Percentiles rank a stretch among this genome's conserved stretches.
Conservation (phyloP, 2,329 filamentous ascomycete genomes). For the Trichoderma oligosporum region DNA sequence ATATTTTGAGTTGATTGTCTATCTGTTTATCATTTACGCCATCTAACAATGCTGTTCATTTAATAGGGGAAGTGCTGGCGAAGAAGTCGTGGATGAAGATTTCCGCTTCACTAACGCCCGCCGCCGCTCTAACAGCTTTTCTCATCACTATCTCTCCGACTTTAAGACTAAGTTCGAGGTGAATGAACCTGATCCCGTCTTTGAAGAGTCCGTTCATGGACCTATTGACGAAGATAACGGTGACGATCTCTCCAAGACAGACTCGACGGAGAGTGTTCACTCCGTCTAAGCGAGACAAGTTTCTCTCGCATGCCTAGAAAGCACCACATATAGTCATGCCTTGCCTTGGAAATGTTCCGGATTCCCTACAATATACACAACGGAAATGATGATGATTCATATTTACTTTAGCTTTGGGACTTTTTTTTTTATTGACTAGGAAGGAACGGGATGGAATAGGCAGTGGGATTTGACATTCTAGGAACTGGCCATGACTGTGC, state of each 20-base stretch:
- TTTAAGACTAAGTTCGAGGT: slow-evolving; percentile 98
- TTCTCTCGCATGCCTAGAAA: slow-evolving; percentile 15
- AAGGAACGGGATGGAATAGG: neutral
- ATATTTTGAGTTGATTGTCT: neutral
- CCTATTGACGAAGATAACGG: slow-evolving; percentile 53
- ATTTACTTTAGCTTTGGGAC: slow-evolving; percentile 9
- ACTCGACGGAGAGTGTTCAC: slow-evolving; percentile 57
- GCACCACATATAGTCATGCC: slow-evolving; percentile 24
- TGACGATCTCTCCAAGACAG: slow-evolving; percentile 54
- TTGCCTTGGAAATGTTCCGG: slow-evolving; percentile 14
- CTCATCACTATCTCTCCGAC: slow-evolving; percentile 63
- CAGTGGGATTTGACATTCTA: slow-evolving; percentile 11
- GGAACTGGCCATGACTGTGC: slow-evolving; percentile 1
- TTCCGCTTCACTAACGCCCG: slow-evolving; percentile 83
- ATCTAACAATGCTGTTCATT: neutral
- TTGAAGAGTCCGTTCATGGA: slow-evolving; percentile 81
- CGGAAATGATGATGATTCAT: slow-evolving; percentile 32
- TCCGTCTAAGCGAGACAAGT: slow-evolving; percentile 41
- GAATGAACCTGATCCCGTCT: slow-evolving; percentile 83
- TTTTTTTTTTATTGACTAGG: neutral
- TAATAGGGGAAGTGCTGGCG: slow-evolving; percentile 73
- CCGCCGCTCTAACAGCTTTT: slow-evolving; percentile 85
- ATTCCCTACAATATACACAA: neutral
- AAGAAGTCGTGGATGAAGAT: slow-evolving; percentile 77
- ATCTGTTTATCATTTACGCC: neutral